A percentile compares a stretch with the other conserved stretches of the same genome.
Evolutionary conservation across 768 basidiomycete species (phyloP).

Genomic region (Leccinum subgranulosum): DNA sequence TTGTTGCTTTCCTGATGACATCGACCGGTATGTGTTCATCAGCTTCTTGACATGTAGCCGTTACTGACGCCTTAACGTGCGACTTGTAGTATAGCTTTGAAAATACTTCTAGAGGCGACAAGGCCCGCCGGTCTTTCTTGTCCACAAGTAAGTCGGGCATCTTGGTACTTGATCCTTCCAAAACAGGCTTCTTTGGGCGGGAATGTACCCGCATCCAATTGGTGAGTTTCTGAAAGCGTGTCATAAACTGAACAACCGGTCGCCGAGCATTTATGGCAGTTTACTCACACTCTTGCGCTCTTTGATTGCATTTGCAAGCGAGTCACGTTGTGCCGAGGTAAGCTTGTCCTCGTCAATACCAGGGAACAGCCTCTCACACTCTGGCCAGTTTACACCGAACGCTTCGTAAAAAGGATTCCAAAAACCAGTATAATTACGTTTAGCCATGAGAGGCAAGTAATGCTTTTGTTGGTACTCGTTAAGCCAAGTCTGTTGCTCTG

Average conservation of each 20-base stretch:
- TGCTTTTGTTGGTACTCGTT: neutral
- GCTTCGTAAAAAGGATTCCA: neutral
- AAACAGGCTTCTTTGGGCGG: neutral
- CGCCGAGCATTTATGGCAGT: neutral
- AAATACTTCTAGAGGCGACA: neutral
- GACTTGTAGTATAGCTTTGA: neutral
- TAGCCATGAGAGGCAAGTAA: neutral
- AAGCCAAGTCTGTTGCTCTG: neutral
- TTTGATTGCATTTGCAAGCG: neutral
- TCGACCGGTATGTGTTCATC: neutral
- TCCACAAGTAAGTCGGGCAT: neutral
- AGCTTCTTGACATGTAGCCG: neutral
- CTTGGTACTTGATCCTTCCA: neutral
- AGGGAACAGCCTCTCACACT: neutral
- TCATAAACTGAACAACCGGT: neutral
- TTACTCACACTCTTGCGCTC: neutral
- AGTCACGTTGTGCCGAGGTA: neutral
- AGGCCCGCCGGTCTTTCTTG: neutral
- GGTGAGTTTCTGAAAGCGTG: neutral
- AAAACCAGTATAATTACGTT: neutral
- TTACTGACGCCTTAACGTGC: neutral
- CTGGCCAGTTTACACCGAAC: neutral
- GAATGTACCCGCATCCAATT: neutral
- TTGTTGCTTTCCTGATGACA: neutral
- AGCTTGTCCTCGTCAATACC: neutral